Percentiles rank a stretch among this genome's conserved stretches.
Conservation (phyloP, 345 rosid species). For the Fremontodendron californicum region DNA sequence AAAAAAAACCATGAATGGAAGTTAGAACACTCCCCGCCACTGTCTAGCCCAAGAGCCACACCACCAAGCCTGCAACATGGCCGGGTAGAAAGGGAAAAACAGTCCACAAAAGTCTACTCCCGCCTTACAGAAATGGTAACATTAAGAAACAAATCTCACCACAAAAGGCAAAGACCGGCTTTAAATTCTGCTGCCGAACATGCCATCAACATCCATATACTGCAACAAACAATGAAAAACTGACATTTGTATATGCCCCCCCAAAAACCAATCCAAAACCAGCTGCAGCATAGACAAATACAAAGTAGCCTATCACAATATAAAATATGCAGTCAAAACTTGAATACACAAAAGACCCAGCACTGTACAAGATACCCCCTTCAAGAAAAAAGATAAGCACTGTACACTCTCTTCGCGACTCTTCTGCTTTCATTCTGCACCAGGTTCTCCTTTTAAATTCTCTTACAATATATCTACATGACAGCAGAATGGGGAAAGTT, state of each 20-base stretch:
- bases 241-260: neutral
- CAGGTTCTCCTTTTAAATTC: neutral
- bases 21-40: too few relatives aligned
- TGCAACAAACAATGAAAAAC: neutral
- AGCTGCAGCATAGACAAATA: neutral
- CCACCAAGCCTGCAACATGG: too few relatives aligned
- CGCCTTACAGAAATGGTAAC: too few relatives aligned
- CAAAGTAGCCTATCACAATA: neutral
- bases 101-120: too few relatives aligned
- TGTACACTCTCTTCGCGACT: neutral
- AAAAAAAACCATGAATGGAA: neutral
- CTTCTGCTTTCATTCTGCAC: neutral
- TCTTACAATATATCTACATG: constrained; percentile 20
- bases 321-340: neutral
- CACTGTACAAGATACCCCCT: neutral
- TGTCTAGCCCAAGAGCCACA: too few relatives aligned
- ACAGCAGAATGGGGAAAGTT: neutral
- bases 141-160: too few relatives aligned
- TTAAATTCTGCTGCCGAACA: neutral
- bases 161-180: neutral
- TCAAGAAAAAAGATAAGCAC: neutral
- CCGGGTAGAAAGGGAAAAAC: too few relatives aligned
- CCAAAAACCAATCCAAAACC: too few relatives aligned
- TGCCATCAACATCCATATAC: neutral
- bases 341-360: neutral